Base-by-base conservation (phyloP, 176 grass and related monocot species). In the Triticum turgidum region DNA sequence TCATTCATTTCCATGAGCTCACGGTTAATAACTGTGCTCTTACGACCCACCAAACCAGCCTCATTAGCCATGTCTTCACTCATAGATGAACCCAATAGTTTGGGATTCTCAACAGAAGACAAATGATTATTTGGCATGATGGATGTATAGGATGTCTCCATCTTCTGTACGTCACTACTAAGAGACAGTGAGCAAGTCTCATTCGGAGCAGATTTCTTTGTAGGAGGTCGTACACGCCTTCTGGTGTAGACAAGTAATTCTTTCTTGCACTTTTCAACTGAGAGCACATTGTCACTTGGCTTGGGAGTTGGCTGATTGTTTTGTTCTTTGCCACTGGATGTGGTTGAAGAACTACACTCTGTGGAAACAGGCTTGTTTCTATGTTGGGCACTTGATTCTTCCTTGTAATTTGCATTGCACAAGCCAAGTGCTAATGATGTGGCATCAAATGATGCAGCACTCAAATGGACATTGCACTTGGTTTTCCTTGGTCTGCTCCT, bases 291-390 rank as follows among this genome's bases (percentile, higher is more conserved):
- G 11, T 78, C 24, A 18, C 27, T 44, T 88, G 61, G 79, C 2
- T 80, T 77, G 14, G 65, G 71, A 84, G 41, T 34, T 83, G 68
- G 70, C 61, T 83, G 72, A 3, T 20, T 42, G 51, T 59, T 88
- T 77, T 66, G 76, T 69, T 84, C 81, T 79, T 63, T 14, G 5
- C 17, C 72, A 75, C 21, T 29, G 38, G 56, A 61, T 80, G 52
- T 47, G 35, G 25, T 81, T 34, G 14, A 54, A 62, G 10, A 61
- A 61, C 1, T 21, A 17, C 73, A 63, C 29, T 86, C 11, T 20
- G 20, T 83, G 78, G 79, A 72, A 90, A 86, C n/a, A 85, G 29
- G 63, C 15, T 84, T 83, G 22, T 83, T 90, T 86, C 74, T 79
- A 69, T 32, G 52, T 76, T 42, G 65, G 54, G 24, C 76, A 67